These are phyloP conservation scores for Suillus paluster DNA, from an alignment of 768 basidiomycete species.

Conservation along the genomic window DNA sequence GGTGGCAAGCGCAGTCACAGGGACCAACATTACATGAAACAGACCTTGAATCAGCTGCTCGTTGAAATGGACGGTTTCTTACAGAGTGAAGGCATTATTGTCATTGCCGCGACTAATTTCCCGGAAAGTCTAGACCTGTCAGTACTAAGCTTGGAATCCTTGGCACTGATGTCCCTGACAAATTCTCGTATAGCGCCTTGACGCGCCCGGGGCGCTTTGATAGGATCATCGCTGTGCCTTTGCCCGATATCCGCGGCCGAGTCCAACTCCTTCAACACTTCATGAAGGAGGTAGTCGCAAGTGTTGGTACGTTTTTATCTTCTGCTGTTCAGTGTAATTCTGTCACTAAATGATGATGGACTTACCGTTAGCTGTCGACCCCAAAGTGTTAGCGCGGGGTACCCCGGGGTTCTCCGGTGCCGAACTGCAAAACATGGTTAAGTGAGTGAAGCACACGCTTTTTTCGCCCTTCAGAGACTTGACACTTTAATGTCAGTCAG, in stretches of 20 bases:
- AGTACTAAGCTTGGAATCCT: conserved; percentile 32
- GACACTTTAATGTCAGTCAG: conserved; percentile 47
- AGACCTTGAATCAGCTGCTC: conserved; percentile 94
- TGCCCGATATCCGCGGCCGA: conserved; percentile 94
- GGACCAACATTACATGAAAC: conserved; percentile 90
- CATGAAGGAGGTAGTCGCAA: conserved; percentile 76
- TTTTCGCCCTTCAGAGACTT: conserved; percentile 3
- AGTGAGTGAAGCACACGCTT: conserved; percentile 53
- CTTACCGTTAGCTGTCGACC: conserved; percentile 66
- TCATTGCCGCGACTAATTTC: conserved; percentile 98
- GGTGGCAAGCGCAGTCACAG: conserved; percentile 85
- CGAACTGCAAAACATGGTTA: conserved; percentile 96
- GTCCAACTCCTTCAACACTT: conserved; percentile 94
- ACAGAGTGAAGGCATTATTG: conserved; percentile 91
- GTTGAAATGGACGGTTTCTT: conserved; percentile 98
- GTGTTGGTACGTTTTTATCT: conserved; percentile 49
- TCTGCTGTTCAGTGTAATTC: neutral
- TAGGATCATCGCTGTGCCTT: conserved; percentile 86
- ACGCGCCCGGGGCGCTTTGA: conserved; percentile 97
- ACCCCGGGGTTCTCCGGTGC: conserved; percentile 97
- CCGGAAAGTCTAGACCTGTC: conserved; percentile 91
- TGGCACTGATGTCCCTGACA: conserved; percentile 16
- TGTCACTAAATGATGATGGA: conserved; percentile 1
- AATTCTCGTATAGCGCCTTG: conserved; percentile 65
- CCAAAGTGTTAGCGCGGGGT: conserved; percentile 87